Evolutionary conservation across 306 rosid species (phyloP).

Genomic region (Boehmeria nivea): DNA sequence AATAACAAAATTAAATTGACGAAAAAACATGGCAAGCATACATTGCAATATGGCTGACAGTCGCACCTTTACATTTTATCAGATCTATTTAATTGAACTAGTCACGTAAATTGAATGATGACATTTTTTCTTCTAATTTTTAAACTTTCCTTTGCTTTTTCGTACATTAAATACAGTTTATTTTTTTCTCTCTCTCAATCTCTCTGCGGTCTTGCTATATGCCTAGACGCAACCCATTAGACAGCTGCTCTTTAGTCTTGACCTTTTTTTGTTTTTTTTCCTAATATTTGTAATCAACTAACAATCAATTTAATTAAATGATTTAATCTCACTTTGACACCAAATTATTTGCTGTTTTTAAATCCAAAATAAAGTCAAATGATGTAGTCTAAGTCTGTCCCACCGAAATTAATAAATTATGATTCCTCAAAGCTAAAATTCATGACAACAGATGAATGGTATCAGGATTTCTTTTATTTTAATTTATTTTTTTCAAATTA

Average conservation of each 20-base stretch:
- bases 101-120: too few species aligned
- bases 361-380: not conserved
- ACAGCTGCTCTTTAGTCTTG: not conserved
- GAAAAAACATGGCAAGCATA: constrained; percentile 6
- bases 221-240: not conserved
- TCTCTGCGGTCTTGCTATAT: not conserved
- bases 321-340: not conserved
- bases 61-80: constrained; percentile 10
- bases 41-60: not conserved
- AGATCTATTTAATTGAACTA: not conserved
- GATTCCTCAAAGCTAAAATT: not conserved
- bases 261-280: not conserved
- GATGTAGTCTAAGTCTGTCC: not conserved
- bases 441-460: not conserved
- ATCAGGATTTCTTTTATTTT: not conserved
- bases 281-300: not conserved
- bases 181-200: not conserved
- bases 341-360: not conserved
- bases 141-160: not conserved
- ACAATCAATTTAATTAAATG: not conserved
- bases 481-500: not conserved
- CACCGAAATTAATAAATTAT: not conserved
- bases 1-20: not conserved
- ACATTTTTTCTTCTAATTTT: too few species aligned
- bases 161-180: not conserved